Evolutionary conservation across 495 filamentous ascomycete genomes (phyloP), one percentile per base, ranked within the genome.

Genomic region (Filosporella fistucella): DNA sequence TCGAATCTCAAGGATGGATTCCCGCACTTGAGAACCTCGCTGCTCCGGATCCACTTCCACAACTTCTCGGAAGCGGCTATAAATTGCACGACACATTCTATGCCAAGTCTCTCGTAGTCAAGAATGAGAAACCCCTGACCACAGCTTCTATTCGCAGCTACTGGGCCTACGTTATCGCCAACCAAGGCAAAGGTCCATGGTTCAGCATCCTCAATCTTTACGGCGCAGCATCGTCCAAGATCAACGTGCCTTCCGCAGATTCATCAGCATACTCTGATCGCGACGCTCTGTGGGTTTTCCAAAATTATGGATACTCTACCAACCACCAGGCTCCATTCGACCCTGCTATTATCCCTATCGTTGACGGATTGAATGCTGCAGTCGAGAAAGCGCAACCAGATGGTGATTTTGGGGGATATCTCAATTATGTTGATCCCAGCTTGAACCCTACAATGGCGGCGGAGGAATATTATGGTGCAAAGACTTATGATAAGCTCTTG

Each of bases 401-500:
- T n/a, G 61, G 55, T 1, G 55, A 61, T 0, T 69, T 75, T 41
- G 66, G 63, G 1, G 80, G 77, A 0, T 91, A 90, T 63, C 71
- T 84, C 0, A 87, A 86, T 16, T 89, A 89, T 56, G 75, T 88
- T 4, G 86, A 91, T 60, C 78, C 81, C 1, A 64, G 60, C 4
- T 52, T 86, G 46, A 57, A 55, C 20, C 49, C 75, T 28, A 54
- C 57, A 22, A 57, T 69, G 20, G 71, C 76, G 0, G 74, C 75
- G 43, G 47, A 59, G 43, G 56, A 74, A 52, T 84, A 84, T 56
- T 90, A 81, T 71, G 79, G 78, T 1, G 46, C 61, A 0, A 69
- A 69, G 25, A 58, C 77, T 24, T 68, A 73, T 38, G 46, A 40
- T 35, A 63, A 41, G 21, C 58, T 87, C 48, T 42, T 67, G 29